Conservation (phyloP, 306 rosid genomes). For the Casuarina equisetifolia region DNA sequence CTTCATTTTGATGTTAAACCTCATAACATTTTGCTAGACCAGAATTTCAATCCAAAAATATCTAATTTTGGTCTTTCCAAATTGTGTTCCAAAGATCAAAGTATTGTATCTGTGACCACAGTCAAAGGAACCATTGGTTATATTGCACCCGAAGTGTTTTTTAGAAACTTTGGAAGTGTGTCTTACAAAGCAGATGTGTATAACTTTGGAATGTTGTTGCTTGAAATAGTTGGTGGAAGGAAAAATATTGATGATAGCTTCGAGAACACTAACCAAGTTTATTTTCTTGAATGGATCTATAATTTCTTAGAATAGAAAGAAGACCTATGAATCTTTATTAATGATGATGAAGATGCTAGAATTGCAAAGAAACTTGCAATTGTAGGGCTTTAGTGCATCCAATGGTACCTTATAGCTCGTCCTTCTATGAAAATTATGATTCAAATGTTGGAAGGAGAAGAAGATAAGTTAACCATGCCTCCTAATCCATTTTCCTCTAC, state of each 20-base stretch:
- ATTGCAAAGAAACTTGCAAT: background rate
- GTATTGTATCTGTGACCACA: background rate
- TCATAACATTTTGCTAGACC: background rate
- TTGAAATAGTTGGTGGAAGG: background rate
- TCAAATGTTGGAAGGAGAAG: background rate
- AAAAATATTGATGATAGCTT: background rate
- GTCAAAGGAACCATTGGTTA: background rate
- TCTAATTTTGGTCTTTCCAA: background rate
- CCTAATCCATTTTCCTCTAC: background rate
- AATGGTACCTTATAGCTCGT: background rate
- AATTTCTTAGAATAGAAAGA: background rate
- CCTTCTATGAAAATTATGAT: background rate
- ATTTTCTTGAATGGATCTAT: background rate
- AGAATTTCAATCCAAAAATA: background rate
- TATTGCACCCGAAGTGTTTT: background rate
- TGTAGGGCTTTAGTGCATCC: background rate
- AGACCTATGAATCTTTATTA: background rate
- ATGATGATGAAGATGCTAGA: background rate
- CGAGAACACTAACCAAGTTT: background rate
- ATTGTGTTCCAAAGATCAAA: background rate
- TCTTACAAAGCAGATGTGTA: background rate
- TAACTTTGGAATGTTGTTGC: background rate
- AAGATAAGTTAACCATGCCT: background rate
- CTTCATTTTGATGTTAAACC: background rate
- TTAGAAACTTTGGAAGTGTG: background rate